These are phyloP conservation scores for Amborella trichopoda DNA, from an alignment of 164 flowering plant genomes.

Conservation along the genomic window DNA sequence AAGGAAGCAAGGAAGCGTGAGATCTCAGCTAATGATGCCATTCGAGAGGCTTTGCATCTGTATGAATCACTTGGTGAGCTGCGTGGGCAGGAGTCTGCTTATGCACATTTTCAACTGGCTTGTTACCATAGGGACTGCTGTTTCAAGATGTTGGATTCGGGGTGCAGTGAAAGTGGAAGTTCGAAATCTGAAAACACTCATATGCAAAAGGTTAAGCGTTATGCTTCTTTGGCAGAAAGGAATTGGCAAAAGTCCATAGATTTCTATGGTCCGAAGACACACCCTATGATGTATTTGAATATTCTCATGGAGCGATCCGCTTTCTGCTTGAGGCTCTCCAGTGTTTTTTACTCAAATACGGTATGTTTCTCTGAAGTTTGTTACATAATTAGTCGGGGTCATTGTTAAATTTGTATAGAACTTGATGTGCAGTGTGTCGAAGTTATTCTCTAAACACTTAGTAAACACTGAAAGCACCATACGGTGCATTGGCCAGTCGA, in stretches of 20 bases:
- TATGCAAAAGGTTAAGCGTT: constrained; percentile 58
- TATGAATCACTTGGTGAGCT: constrained; percentile 83
- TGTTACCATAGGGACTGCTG: constrained; percentile 79
- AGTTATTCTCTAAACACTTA: too few species aligned
- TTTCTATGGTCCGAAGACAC: constrained; percentile 68
- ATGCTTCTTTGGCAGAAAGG: constrained; percentile 82
- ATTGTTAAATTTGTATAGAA: too few species aligned
- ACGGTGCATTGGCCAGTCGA: too few species aligned
- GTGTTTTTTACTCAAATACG: constrained; percentile 30
- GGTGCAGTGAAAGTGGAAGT: constrained; percentile 15
- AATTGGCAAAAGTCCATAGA: constrained; percentile 85
- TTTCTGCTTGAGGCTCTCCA: constrained; percentile 43
- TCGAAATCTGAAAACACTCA: constrained; percentile 32
- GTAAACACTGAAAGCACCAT: too few species aligned
- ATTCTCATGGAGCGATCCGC: constrained; percentile 63
- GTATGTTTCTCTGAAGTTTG: constrained; percentile 28
- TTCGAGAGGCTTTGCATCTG: constrained; percentile 70
- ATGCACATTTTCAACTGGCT: constrained; percentile 86
- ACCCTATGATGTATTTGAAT: constrained; percentile 66
- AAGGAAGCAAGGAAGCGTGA: constrained; percentile 44
- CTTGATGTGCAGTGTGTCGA: too few species aligned
- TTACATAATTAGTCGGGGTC: too few species aligned
- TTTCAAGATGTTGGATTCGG: constrained; percentile 46
- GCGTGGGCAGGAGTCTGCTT: constrained; percentile 89
- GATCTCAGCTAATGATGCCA: constrained; percentile 87